Evolutionary conservation across 2,329 filamentous ascomycete genomes (phyloP).

Genomic region (Phialemonium atrogriseum): DNA sequence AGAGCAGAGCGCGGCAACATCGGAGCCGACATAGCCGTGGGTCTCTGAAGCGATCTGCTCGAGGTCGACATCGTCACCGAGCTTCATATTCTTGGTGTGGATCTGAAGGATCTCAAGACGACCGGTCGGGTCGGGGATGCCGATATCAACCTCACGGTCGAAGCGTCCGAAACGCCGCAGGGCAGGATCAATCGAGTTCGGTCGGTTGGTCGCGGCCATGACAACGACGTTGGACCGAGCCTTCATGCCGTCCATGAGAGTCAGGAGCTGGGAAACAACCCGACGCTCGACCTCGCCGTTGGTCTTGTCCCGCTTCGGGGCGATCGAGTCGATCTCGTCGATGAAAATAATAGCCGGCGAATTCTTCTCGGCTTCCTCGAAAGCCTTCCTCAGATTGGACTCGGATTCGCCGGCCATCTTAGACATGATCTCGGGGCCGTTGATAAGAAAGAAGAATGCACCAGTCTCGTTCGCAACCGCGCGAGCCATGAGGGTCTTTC

Average conservation of each 20-base stretch:
- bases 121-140: constrained; percentile 93
- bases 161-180: constrained; percentile 97
- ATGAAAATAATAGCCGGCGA: constrained; percentile 99
- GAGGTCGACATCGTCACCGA: constrained; percentile 90
- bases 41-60: constrained; percentile 96
- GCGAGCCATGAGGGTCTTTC: constrained; percentile 98
- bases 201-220: constrained; percentile 98
- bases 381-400: constrained; percentile 97
- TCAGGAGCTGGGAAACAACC: constrained; percentile 91
- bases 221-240: constrained; percentile 96
- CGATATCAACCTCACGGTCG: constrained; percentile 97
- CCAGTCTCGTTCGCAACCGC: constrained; percentile 98
- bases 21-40: constrained; percentile 97
- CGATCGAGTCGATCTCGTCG: constrained; percentile 98
- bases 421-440: constrained; percentile 99
- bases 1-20: constrained; percentile 95
- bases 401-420: constrained; percentile 99
- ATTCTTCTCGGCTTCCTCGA: constrained; percentile 99
- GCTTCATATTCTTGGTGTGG: constrained; percentile 99
- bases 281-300: constrained; percentile 98
- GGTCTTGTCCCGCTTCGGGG: constrained; percentile 99
- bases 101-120: constrained; percentile 99
- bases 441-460: constrained; percentile 99
- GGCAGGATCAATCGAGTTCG: constrained; percentile 96
- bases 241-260: constrained; percentile 99